These are phyloP conservation scores for Starmerella bombicola DNA, from an alignment of 805 yeast genomes.

Conservation along the genomic window DNA sequence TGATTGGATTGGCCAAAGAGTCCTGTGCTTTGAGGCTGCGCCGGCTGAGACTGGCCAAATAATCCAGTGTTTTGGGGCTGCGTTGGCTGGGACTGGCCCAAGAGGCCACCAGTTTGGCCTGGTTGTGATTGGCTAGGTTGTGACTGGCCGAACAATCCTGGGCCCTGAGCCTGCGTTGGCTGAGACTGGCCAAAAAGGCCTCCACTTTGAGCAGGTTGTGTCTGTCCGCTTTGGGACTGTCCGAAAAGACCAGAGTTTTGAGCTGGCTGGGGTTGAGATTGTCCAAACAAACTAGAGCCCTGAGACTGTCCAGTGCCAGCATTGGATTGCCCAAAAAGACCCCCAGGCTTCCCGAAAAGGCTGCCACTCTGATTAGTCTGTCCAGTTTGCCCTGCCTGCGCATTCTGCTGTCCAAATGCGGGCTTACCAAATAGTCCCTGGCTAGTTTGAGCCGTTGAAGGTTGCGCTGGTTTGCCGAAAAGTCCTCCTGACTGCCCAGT, in stretches of 20 bases:
- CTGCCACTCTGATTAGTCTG: neutral
- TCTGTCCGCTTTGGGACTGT: conserved; percentile 2
- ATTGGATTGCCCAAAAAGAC: conserved; percentile 4
- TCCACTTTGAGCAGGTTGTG: conserved; percentile 2
- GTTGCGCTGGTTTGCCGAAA: neutral
- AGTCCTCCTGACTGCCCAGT: neutral
- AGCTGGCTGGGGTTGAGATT: neutral
- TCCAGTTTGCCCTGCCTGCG: conserved; percentile 9
- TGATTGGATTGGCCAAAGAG: too few species aligned
- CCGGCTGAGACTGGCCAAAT: conserved; percentile 3
- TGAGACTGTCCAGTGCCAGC: neutral
- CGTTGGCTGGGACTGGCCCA: too few species aligned
- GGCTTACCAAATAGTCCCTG: neutral
- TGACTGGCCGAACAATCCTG: conserved; percentile 3
- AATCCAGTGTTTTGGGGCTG: too few species aligned
- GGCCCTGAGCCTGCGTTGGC: neutral
- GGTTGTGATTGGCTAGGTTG: conserved; percentile 2
- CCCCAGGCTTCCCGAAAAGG: neutral
- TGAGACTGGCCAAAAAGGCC: conserved; percentile 9
- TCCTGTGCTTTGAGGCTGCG: too few species aligned
- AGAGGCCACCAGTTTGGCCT: too few species aligned
- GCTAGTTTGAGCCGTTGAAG: neutral
- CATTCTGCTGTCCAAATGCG: conserved; percentile 7
- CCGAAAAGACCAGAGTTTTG: conserved; percentile 1
- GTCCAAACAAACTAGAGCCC: conserved; percentile 1